Evolutionary conservation across 441 rosid genomes (phyloP), one percentile per base, ranked within the genome.

Genomic region (Sinapis alba): DNA sequence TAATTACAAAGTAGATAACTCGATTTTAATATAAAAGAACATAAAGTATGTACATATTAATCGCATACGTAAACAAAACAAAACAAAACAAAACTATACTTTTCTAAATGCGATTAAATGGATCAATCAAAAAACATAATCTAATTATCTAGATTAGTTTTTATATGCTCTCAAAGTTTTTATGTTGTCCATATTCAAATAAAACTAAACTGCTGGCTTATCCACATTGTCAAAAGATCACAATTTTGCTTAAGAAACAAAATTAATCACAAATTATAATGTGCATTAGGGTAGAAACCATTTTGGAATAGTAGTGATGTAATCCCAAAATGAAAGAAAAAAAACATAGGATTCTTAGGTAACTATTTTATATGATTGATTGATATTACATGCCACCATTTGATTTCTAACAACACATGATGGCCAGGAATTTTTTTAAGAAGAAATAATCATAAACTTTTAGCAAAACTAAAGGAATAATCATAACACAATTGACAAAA

Each of bases 401-500:
- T 45, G 58, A 1, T 64, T 71, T 70, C 67, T 70, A 57, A 32
- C 67, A 64, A 45, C 32, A 56, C 71, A 69, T 69, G 75, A 70
- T 76, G 71, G 21, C 16, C 66, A 36, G 6, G 16, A 10, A 9
- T 16, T 41, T 64, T 23, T 11, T 76, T 63, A 65, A n/a, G 60
- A 56, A 57, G 30, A 21, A 69, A 63, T 69, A 63, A 43, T 76
- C 66, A 54, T 54, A 57, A 26, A 61, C 61, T 32, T 68, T 32
- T 34, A 54, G 27, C 27, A 30, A n/a, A 61, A 43, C 38, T 13
- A 4, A 27, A n/a, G 11, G 62, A 56, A 45, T 21, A 70, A 76
- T 70, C 65, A 76, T 76, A 69, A 28, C 70, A 62, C 51, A 28
- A 62, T 62, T 76, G 79, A 76, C 74, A 69, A 30, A 75, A 75